Conservation (phyloP, 2,329 filamentous ascomycete genomes). For the Ceratocystis harringtonii region DNA sequence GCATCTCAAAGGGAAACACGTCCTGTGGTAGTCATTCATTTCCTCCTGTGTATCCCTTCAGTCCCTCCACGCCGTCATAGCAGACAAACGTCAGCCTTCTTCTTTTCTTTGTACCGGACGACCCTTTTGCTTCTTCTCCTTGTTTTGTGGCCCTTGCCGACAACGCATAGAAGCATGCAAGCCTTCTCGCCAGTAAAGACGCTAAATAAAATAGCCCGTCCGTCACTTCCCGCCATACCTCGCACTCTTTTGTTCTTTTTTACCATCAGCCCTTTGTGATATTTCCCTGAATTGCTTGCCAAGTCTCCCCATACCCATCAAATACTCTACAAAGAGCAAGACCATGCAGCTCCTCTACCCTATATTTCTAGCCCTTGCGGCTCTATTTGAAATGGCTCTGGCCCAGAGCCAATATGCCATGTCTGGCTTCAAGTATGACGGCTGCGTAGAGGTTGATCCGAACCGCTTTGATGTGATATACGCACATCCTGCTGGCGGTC, state of each 20-base stretch:
- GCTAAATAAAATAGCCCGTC: not conserved
- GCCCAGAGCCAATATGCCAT: slow-evolving; percentile 16
- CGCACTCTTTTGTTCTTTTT: not conserved
- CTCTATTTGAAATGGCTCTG: not conserved
- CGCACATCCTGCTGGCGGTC: slow-evolving; percentile 13
- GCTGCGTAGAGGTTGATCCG: slow-evolving; percentile 15
- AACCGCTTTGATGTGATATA: slow-evolving; percentile 1
- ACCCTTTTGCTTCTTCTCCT: not conserved
- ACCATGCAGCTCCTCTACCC: slow-evolving; percentile 9
- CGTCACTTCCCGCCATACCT: not conserved
- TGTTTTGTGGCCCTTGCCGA: not conserved
- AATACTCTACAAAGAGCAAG: not conserved
- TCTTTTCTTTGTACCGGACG: not conserved
- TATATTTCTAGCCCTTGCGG: not conserved
- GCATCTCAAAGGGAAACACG: not conserved
- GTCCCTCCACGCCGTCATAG: not conserved
- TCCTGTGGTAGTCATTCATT: not conserved
- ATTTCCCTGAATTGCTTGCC: not conserved
- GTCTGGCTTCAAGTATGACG: slow-evolving; percentile 14
- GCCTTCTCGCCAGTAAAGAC: not conserved
- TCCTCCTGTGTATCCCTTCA: not conserved
- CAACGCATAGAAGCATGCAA: not conserved
- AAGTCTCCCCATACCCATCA: not conserved
- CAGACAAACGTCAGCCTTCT: not conserved
- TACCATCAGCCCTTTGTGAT: not conserved